Conservation (phyloP, 441 rosid species). For the Mallotus japonicus region DNA sequence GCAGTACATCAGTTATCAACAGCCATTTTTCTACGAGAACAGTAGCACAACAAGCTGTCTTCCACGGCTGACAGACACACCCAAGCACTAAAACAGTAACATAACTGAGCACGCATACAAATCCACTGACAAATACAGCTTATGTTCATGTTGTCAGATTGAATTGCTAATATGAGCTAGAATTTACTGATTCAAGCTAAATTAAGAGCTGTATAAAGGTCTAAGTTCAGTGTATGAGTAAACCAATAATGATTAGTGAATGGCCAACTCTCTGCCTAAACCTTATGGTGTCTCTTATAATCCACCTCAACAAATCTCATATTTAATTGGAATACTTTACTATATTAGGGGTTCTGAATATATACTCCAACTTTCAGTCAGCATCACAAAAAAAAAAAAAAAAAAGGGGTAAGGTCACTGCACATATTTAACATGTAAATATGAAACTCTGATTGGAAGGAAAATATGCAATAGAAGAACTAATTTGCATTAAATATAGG, state of each 20-base stretch:
- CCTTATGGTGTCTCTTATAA: background rate
- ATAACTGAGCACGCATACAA: background rate
- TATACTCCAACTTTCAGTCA: background rate
- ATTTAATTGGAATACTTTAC: background rate
- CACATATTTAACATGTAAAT: too few species aligned
- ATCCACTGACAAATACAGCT: too few species aligned
- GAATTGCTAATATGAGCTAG: background rate
- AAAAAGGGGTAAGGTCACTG: too few species aligned
- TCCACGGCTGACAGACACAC: background rate
- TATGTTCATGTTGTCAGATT: background rate
- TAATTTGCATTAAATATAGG: background rate
- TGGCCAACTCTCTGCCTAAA: background rate
- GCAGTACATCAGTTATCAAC: background rate
- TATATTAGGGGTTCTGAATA: background rate
- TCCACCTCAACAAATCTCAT: background rate
- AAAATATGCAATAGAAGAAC: background rate
- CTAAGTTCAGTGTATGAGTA: background rate
- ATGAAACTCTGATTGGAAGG: too few species aligned
- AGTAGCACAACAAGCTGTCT: background rate
- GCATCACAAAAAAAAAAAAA: background rate
- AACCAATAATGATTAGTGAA: too few species aligned
- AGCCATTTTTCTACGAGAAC: background rate
- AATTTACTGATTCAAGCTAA: background rate
- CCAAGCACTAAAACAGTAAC: background rate
- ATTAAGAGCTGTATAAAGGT: background rate